phyloP scores from a whole-genome alignment of 2,329 filamentous ascomycete genomes.

The Westerdykella ornata region DNA sequence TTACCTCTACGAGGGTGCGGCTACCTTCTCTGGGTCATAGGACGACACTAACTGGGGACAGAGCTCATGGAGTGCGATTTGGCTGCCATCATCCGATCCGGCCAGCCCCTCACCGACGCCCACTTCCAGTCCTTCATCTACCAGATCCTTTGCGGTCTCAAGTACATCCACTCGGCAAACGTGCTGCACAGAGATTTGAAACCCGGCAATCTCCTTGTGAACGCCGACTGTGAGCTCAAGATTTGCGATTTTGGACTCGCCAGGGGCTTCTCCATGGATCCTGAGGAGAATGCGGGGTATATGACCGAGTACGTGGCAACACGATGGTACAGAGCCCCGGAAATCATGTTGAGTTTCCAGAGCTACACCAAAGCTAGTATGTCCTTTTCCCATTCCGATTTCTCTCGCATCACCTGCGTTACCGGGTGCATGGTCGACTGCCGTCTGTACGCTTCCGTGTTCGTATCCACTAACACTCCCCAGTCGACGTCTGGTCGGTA shows the following conservation, averaged over 20 bases:
- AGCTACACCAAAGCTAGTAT: conserved; percentile 99
- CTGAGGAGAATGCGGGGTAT: conserved; percentile 96
- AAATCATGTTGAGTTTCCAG: conserved; percentile 99
- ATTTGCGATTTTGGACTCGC: conserved; percentile 98
- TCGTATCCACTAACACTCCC: conserved; percentile 14
- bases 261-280: conserved; percentile 92
- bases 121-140: conserved; percentile 99
- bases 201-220: conserved; percentile 93
- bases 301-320: conserved; percentile 99
- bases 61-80: conserved; percentile 99
- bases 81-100: conserved; percentile 94
- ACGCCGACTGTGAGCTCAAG: conserved; percentile 98
- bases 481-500: conserved; percentile 98
- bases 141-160: conserved; percentile 96
- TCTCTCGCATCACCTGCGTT: not conserved
- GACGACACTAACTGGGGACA: conserved; percentile 38
- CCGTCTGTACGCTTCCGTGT: not conserved
- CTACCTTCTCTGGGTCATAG: not conserved
- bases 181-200: conserved; percentile 96
- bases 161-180: conserved; percentile 98
- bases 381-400: conserved; percentile 41
- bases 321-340: conserved; percentile 95
- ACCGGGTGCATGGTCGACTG: not conserved
- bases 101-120: conserved; percentile 92
- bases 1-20: conserved; percentile 88